Evolutionary conservation across 495 filamentous ascomycete species (phyloP), one percentile per base, ranked within the genome.

Genomic region (Elaphomyces granulatus): DNA sequence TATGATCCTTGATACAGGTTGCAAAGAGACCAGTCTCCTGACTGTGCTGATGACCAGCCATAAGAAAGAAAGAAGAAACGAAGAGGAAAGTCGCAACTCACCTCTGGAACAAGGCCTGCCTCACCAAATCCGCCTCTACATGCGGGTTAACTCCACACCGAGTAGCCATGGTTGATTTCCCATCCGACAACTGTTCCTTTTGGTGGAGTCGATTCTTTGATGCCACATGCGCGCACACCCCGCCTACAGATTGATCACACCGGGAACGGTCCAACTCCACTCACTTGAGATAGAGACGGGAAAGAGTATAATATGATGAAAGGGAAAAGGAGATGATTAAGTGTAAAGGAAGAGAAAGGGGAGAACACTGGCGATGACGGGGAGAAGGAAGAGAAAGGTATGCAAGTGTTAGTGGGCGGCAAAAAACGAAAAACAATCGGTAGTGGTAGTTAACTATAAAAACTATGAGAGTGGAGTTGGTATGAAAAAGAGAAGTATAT

Each of bases 61-160:
- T 20, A 39, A 32, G 14, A 38, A 20, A 31, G 31, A 40, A 43
- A 35, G 32, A 32, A 36, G 20, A 38, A 32, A 38, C 18, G 41
- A 37, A 43, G 17, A 38, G 28, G 20, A 20, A 39, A 42, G 19
- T 36, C 6, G 15, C 26, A 50, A 61, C 67, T 63, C 58, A 71
- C 68, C 56, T 65, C 32, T 65, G 67, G 38, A 61, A 43, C 51
- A 63, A 61, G 44, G 66, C 60, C 50, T 68, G 64, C 52, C 68
- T 67, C 55, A 68, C 45, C 50, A 74, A 66, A 46, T 72, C 69
- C 21, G 67, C 59, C 32, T 71, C 66, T 32, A 60, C 60, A 48
- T 68, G 61, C 53, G 64, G 62, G 49, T 68, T 68, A 53, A 60
- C 56, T 53, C 59, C 61, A 51, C 59, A 63, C 47, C 64, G 62